phyloP scores from a whole-genome alignment of 768 basidiomycete species.

The Tulasnella sp. region DNA sequence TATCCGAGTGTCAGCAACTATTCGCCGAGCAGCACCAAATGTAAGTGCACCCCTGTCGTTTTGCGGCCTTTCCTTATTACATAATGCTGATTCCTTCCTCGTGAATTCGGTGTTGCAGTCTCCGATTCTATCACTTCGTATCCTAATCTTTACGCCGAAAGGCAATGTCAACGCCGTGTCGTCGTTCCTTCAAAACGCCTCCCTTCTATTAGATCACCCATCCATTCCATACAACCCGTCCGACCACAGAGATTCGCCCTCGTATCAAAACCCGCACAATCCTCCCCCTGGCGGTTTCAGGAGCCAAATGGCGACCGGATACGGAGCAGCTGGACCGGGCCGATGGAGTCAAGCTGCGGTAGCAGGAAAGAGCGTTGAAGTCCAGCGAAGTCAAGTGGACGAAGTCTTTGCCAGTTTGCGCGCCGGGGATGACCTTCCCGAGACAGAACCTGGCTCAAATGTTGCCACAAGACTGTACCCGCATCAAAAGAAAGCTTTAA shows the following conservation, averaged over 20 bases:
- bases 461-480: constrained; percentile 87
- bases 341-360: constrained; percentile 52
- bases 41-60: constrained; percentile 30
- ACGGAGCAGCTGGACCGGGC: constrained; percentile 33
- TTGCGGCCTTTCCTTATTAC: neutral
- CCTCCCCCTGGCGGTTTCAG: constrained; percentile 61
- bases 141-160: constrained; percentile 90
- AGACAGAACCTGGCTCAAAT: constrained; percentile 65
- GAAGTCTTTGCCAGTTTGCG: constrained; percentile 85
- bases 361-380: constrained; percentile 72
- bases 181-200: constrained; percentile 57
- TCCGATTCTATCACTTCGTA: constrained; percentile 72
- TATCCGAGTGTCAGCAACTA: constrained; percentile 71
- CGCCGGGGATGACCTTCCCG: constrained; percentile 75
- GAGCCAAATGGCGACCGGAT: constrained; percentile 30
- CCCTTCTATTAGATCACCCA: constrained; percentile 75
- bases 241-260: constrained; percentile 48
- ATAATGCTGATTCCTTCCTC: constrained; percentile 18
- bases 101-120: constrained; percentile 41
- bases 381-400: constrained; percentile 89
- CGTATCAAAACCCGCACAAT: constrained; percentile 86
- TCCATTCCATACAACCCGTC: constrained; percentile 51
- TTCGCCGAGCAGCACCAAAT: constrained; percentile 43
- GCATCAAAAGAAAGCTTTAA: constrained; percentile 96
- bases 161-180: constrained; percentile 83